Percentiles rank a stretch among this genome's conserved stretches.
Evolutionary conservation across 495 filamentous ascomycete species (phyloP).

Genomic region (Aspergillus incahuasiensis): DNA sequence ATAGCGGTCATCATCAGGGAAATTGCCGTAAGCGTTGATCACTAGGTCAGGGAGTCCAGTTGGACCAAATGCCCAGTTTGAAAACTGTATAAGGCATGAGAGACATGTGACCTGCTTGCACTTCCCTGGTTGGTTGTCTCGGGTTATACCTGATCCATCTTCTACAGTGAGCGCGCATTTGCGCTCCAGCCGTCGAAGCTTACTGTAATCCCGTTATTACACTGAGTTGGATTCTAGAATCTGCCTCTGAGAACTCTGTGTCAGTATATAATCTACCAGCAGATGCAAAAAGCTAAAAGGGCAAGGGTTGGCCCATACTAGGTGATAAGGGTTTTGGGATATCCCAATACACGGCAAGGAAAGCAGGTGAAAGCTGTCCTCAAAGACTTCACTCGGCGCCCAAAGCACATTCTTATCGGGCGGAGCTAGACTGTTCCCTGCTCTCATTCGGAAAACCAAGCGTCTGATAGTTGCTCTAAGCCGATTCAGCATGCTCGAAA

Average conservation of each 20-base stretch:
- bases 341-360: not conserved
- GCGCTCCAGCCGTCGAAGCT: not conserved
- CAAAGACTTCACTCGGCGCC: not conserved
- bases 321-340: not conserved
- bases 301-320: not conserved
- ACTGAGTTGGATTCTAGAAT: not conserved
- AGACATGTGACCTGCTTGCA: not conserved
- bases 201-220: not conserved
- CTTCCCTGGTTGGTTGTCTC: too few relatives aligned
- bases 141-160: not conserved
- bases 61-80: not conserved
- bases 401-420: not conserved
- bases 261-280: not conserved
- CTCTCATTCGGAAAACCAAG: not conserved
- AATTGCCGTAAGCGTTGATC: not conserved
- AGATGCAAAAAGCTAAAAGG: not conserved
- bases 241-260: not conserved
- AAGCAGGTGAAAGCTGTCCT: not conserved
- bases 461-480: not conserved
- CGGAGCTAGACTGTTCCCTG: not conserved
- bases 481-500: not conserved
- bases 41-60: not conserved
- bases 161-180: not conserved
- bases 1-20: not conserved
- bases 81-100: not conserved